Percentiles rank a stretch among this genome's conserved stretches.
Conservation (phyloP, 345 rosid genomes). For the Gossypium australe region DNA sequence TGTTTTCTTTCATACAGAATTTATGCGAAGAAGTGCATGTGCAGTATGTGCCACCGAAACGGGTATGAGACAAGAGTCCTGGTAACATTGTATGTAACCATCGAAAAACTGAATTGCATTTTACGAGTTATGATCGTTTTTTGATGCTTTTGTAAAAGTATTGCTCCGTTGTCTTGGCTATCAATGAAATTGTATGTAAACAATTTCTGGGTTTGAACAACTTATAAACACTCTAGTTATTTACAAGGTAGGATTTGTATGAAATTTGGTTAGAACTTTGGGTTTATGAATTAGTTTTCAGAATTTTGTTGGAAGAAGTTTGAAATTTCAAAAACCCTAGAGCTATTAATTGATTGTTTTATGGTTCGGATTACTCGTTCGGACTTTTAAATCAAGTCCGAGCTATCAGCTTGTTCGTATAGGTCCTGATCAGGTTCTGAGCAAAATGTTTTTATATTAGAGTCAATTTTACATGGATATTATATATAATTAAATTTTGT, state of each 20-base stretch:
- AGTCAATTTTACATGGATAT: too few relatives aligned
- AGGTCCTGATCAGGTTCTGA: too few relatives aligned
- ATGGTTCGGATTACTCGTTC: too few relatives aligned
- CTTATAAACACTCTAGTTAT: background rate
- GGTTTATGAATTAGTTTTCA: background rate
- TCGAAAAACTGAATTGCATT: background rate
- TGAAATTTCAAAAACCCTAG: too few relatives aligned
- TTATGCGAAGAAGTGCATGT: slow-evolving; percentile 77
- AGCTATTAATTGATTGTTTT: too few relatives aligned
- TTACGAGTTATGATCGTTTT: background rate
- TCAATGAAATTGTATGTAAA: background rate
- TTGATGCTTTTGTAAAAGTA: background rate
- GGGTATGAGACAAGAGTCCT: slow-evolving; percentile 23
- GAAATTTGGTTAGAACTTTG: background rate
- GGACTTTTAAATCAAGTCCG: too few relatives aligned
- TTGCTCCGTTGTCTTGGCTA: background rate
- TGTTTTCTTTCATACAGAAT: slow-evolving; percentile 35
- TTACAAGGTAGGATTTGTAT: background rate
- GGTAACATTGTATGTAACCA: background rate
- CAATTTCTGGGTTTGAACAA: background rate
- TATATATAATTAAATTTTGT: too few relatives aligned
- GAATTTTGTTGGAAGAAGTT: background rate
- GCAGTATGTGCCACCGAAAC: slow-evolving; percentile 73
- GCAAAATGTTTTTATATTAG: too few relatives aligned
- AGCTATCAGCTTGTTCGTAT: too few relatives aligned